phyloP scores from a whole-genome alignment of 257 asterid species.

The Scutellaria galericulata region DNA sequence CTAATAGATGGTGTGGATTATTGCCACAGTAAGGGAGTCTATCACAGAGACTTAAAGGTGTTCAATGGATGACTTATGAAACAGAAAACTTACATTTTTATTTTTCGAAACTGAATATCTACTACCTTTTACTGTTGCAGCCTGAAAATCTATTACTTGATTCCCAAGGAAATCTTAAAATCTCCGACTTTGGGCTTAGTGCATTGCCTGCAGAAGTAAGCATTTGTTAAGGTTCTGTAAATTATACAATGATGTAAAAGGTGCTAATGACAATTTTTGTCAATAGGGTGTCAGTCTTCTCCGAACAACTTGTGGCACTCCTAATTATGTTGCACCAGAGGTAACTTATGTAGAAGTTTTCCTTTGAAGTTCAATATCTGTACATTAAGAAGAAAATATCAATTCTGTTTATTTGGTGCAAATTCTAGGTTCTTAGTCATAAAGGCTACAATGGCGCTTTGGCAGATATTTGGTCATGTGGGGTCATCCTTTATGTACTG shows the following conservation, averaged over 20 bases:
- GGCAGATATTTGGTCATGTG: slow-evolving; percentile 99
- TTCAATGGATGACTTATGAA: slow-evolving; percentile 20
- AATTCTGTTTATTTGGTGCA: slow-evolving; percentile 31
- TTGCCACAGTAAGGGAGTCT: slow-evolving; percentile 96
- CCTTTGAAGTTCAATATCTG: slow-evolving; percentile 21
- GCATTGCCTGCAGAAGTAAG: slow-evolving; percentile 89
- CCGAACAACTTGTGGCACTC: slow-evolving; percentile 98
- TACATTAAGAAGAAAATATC: slow-evolving; percentile 13
- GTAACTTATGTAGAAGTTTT: slow-evolving; percentile 44
- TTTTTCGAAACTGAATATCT: slow-evolving; percentile 23
- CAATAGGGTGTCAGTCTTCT: slow-evolving; percentile 84
- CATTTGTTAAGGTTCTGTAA: slow-evolving; percentile 1
- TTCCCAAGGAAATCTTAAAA: slow-evolving; percentile 92
- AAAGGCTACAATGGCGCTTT: slow-evolving; percentile 95
- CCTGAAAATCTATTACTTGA: slow-evolving; percentile 96
- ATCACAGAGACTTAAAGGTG: slow-evolving; percentile 95
- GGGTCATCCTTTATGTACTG: slow-evolving; percentile 94
- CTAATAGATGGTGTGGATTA: slow-evolving; percentile 95
- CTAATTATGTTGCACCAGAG: slow-evolving; percentile 99
- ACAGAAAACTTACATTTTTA: slow-evolving; percentile 7
- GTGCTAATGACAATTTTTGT: slow-evolving; percentile 39
- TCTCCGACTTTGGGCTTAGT: slow-evolving; percentile 98
- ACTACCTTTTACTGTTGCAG: slow-evolving; percentile 53
- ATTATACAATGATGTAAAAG: slow-evolving; percentile 19
- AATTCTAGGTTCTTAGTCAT: slow-evolving; percentile 85